Evolutionary conservation across 2,329 filamentous ascomycete genomes (phyloP).

Genomic region (Escovopsis weberi): DNA sequence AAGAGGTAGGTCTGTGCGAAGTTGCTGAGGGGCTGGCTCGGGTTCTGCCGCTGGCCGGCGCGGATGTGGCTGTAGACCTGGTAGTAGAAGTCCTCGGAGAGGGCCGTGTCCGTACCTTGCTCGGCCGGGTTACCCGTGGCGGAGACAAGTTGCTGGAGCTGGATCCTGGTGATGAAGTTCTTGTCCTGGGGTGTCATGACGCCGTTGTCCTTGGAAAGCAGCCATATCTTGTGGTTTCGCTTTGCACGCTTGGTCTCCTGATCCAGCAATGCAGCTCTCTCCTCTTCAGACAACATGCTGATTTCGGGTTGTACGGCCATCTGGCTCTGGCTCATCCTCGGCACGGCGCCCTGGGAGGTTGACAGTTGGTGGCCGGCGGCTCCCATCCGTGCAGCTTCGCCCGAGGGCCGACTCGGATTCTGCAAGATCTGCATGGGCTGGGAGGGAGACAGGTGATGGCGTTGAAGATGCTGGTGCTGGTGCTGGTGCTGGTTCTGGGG

Average conservation of each 20-base stretch:
- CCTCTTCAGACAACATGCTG: constrained; percentile 54
- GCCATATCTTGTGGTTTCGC: constrained; percentile 94
- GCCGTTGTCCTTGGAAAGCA: constrained; percentile 85
- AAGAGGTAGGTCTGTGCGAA: constrained; percentile 97
- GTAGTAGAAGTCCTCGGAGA: constrained; percentile 95
- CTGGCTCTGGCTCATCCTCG: constrained; percentile 19
- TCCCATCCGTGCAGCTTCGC: constrained; percentile 26
- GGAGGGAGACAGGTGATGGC: constrained; percentile 24
- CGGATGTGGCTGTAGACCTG: constrained; percentile 94
- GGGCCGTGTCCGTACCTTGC: constrained; percentile 60
- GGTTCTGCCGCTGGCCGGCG: constrained; percentile 76
- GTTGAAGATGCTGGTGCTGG: constrained; percentile 13
- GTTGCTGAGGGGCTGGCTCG: constrained; percentile 83
- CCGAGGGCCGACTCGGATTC: constrained; percentile 54
- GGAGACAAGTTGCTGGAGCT: constrained; percentile 87
- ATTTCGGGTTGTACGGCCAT: constrained; percentile 36
- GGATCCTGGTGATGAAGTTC: constrained; percentile 97
- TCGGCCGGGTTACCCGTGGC: constrained; percentile 81
- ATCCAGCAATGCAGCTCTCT: constrained; percentile 68
- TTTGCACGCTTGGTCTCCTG: constrained; percentile 93
- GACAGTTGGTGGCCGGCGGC: constrained; percentile 23
- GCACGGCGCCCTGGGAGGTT: constrained; percentile 37
- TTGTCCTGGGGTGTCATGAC: constrained; percentile 99
- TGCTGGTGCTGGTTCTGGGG: constrained; percentile 12
- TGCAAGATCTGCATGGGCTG: constrained; percentile 65